Conservation (phyloP, 2,329 filamentous ascomycete species). For the Rutstroemia sp. region DNA sequence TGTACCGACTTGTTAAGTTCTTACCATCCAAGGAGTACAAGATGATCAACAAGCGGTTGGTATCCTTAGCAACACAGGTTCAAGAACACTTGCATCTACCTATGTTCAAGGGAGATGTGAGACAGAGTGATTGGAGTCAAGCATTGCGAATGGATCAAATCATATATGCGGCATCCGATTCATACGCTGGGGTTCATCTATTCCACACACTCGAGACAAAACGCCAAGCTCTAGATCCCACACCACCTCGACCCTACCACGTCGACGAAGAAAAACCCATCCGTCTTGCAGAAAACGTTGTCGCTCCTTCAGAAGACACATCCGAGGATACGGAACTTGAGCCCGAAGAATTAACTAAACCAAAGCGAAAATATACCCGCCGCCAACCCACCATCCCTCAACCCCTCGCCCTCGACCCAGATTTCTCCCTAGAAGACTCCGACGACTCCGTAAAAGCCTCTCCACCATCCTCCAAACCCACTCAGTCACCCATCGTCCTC, state of each 20-base stretch:
- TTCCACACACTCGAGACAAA: conserved; percentile 65
- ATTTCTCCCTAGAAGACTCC: conserved; percentile 5
- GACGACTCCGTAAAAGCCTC: not conserved
- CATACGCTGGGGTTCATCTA: conserved; percentile 70
- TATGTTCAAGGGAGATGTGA: conserved; percentile 65
- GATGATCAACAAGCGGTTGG: conserved; percentile 57
- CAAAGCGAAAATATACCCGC: not conserved
- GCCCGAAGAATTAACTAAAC: not conserved
- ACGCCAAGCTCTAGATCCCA: conserved; percentile 57
- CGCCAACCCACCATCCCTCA: conserved; percentile 6
- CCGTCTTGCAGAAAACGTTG: conserved; percentile 40
- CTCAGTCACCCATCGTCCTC: conserved; percentile 13
- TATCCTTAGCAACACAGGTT: conserved; percentile 63
- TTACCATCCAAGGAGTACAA: conserved; percentile 41
- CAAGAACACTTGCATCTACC: conserved; percentile 65
- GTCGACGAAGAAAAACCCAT: conserved; percentile 63
- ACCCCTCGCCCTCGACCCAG: conserved; percentile 24
- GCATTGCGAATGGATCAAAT: conserved; percentile 58
- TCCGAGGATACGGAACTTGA: conserved; percentile 24
- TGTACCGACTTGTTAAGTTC: conserved; percentile 71
- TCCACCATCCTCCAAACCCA: not conserved
- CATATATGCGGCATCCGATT: conserved; percentile 70
- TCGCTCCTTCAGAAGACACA: conserved; percentile 24
- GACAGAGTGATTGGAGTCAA: conserved; percentile 67
- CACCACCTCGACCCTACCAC: conserved; percentile 61